These are phyloP conservation scores for Mrakia blollopis DNA, from an alignment of 768 basidiomycete genomes.

Conservation along the genomic window DNA sequence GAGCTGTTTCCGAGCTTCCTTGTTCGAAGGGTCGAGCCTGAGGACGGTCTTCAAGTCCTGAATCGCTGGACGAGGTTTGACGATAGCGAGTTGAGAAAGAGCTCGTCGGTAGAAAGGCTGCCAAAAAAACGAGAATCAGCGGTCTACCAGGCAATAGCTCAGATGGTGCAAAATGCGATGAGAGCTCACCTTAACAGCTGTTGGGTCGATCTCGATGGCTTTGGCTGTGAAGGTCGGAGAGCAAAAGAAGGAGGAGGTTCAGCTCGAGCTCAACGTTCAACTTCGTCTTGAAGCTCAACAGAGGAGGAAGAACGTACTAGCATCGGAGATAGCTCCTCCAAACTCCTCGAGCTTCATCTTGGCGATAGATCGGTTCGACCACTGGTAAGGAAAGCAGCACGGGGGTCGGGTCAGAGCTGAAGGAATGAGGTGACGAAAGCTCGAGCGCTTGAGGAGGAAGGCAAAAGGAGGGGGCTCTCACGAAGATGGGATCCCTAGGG, in stretches of 20 bases:
- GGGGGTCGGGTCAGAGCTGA: background rate
- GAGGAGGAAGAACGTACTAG: conserved; percentile 55
- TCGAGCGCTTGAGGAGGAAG: background rate
- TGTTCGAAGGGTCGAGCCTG: conserved; percentile 78
- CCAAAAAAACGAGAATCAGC: background rate
- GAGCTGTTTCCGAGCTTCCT: conserved; percentile 70
- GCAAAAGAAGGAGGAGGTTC: background rate
- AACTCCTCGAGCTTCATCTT: conserved; percentile 88
- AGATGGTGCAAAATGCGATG: background rate
- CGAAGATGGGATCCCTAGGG: conserved; percentile 80
- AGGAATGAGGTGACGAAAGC: too few species aligned
- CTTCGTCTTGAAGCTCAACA: too few species aligned
- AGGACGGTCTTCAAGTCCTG: conserved; percentile 82
- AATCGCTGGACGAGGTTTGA: conserved; percentile 80
- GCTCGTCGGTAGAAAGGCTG: conserved; percentile 61
- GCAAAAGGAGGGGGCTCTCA: conserved; percentile 33
- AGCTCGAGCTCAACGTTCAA: background rate
- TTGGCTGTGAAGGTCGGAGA: conserved; percentile 51
- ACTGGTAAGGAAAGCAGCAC: background rate
- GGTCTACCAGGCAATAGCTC: too few species aligned
- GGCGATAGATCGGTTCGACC: conserved; percentile 58
- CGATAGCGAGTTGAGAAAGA: conserved; percentile 79
- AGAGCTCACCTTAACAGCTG: conserved; percentile 65
- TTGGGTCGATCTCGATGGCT: conserved; percentile 80
- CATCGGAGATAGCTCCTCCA: conserved; percentile 83